These are phyloP conservation scores for Pythium dissotocum DNA, from an alignment of 352 stramenopile genomes.

Conservation along the genomic window DNA sequence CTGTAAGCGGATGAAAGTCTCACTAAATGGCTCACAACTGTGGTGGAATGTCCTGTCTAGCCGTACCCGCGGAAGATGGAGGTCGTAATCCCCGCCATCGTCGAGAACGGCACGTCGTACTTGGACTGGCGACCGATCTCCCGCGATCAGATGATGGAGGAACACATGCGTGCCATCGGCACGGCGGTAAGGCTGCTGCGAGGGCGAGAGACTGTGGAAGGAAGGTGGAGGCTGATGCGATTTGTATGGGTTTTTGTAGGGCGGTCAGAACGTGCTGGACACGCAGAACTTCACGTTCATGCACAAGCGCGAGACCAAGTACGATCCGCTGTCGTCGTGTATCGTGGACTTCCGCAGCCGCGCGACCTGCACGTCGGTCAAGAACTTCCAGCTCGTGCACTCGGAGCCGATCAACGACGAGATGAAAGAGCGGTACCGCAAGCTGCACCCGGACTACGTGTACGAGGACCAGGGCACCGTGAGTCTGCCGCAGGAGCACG, in stretches of 20 bases:
- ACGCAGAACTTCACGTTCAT: conserved; percentile 78
- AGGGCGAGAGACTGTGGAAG: neutral
- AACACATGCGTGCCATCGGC: conserved; percentile 64
- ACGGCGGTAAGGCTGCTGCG: conserved; percentile 40
- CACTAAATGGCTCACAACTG: neutral
- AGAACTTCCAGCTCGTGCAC: conserved; percentile 93
- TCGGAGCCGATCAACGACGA: conserved; percentile 70
- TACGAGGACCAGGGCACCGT: conserved; percentile 87
- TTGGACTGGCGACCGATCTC: conserved; percentile 74
- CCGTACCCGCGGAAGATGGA: conserved; percentile 81
- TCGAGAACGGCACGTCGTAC: conserved; percentile 59
- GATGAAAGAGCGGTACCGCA: conserved; percentile 71
- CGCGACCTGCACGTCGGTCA: conserved; percentile 89
- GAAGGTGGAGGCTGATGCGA: neutral
- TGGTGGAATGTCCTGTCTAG: conserved; percentile 21
- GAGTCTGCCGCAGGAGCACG: conserved; percentile 74
- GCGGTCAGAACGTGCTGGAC: conserved; percentile 80
- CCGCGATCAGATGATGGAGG: conserved; percentile 79
- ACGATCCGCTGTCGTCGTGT: conserved; percentile 90
- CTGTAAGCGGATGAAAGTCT: neutral
- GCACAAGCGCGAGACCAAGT: conserved; percentile 88
- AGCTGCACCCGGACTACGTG: conserved; percentile 68
- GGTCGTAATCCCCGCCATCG: conserved; percentile 71
- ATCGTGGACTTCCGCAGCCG: conserved; percentile 92
- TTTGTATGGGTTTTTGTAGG: conserved; percentile 36